Conservation (phyloP, 116 monocot genomes). For the Zostera marina region DNA sequence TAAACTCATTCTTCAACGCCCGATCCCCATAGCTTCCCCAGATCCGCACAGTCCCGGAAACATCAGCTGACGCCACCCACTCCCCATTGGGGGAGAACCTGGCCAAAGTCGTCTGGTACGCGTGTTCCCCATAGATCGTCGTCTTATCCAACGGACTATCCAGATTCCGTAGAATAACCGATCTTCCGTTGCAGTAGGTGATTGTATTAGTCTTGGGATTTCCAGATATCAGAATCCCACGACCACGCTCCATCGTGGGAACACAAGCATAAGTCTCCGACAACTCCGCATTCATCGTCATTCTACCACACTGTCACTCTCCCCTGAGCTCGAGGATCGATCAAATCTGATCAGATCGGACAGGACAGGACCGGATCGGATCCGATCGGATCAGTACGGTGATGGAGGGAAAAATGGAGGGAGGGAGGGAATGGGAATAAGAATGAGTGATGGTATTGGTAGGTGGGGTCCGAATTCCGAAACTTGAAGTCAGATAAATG, state of each 20-base stretch:
- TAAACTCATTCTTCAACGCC: constrained; percentile 89
- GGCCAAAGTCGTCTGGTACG: constrained; percentile 62
- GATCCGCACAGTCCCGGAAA: constrained; percentile 72
- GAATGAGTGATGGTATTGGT: too few species aligned
- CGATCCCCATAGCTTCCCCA: constrained; percentile 89
- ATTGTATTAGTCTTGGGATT: constrained; percentile 57
- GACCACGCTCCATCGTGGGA: constrained; percentile 81
- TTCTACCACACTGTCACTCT: too few species aligned
- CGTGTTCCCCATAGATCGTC: constrained; percentile 72
- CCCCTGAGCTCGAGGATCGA: too few species aligned
- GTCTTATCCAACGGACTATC: constrained; percentile 35
- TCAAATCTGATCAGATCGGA: too few species aligned
- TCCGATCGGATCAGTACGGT: too few species aligned
- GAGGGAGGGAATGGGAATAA: too few species aligned
- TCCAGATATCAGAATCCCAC: constrained; percentile 89
- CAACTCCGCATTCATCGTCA: constrained; percentile 52
- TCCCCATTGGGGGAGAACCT: constrained; percentile 97
- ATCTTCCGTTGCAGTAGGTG: constrained; percentile 76
- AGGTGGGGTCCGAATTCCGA: too few species aligned
- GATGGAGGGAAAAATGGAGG: too few species aligned
- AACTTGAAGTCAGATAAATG: too few species aligned
- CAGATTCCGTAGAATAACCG: constrained; percentile 69
- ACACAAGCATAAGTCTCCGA: constrained; percentile 77
- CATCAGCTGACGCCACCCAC: constrained; percentile 95
- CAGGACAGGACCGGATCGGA: too few species aligned